Percentiles rank a stretch among this genome's conserved stretches.
phyloP scores from a whole-genome alignment of 2,329 filamentous ascomycete species.

The Ophiostoma sp. region DNA sequence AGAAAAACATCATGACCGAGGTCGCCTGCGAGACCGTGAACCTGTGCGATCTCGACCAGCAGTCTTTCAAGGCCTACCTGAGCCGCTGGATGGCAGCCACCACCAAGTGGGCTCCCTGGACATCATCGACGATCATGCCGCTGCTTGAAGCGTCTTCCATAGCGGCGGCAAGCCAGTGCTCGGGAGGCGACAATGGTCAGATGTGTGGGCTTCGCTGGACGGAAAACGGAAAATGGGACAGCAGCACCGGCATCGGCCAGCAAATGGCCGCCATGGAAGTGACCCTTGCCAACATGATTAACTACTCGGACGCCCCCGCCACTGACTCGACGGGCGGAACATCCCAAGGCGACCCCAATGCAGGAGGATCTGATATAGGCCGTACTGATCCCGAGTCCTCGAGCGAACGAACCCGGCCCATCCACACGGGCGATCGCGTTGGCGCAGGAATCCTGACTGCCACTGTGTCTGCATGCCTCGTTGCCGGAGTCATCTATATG shows the following conservation, averaged over 20 bases:
- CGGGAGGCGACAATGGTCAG: conserved; percentile 49
- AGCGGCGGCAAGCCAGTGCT: conserved; percentile 53
- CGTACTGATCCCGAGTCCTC: conserved; percentile 1
- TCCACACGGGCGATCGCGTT: conserved; percentile 21
- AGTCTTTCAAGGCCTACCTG: conserved; percentile 60
- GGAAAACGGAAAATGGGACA: conserved; percentile 44
- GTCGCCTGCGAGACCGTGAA: conserved; percentile 58
- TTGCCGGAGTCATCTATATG: conserved; percentile 49
- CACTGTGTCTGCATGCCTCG: conserved; percentile 47
- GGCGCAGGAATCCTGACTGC: conserved; percentile 31
- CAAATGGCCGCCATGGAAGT: conserved; percentile 66
- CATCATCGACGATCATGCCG: conserved; percentile 47
- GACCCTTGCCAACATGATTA: conserved; percentile 56
- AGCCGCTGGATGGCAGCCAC: conserved; percentile 57
- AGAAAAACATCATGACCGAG: conserved; percentile 57
- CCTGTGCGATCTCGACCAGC: conserved; percentile 57
- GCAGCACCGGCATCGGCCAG: conserved; percentile 58
- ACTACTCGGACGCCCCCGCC: conserved; percentile 36
- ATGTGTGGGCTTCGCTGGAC: conserved; percentile 59
- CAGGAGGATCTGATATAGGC: conserved; percentile 29
- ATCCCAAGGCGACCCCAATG: conserved; percentile 43
- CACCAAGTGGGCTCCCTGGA: conserved; percentile 59
- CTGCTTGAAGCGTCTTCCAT: conserved; percentile 51
- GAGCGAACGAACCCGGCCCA: background rate
- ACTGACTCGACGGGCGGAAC: conserved; percentile 45